These are phyloP conservation scores for Chlamydomonas eustigma DNA, from an alignment of 139 green algal species.

Conservation along the genomic window DNA sequence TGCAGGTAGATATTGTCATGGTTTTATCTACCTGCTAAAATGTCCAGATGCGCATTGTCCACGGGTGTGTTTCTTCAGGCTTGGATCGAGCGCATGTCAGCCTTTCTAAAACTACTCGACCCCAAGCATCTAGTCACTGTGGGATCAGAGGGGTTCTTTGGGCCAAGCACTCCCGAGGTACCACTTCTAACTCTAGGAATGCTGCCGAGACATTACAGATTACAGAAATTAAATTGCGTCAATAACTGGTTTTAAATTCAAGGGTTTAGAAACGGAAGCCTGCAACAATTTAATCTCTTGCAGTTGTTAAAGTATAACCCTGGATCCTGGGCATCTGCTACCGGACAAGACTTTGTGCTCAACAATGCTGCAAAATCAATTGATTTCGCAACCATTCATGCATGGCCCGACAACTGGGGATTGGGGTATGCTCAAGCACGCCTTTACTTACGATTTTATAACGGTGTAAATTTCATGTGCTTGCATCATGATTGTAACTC, in stretches of 20 bases:
- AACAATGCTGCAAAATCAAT: conserved; percentile 58
- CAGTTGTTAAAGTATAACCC: conserved; percentile 19
- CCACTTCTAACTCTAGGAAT: too few relatives aligned
- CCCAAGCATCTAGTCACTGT: conserved; percentile 51
- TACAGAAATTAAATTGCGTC: too few relatives aligned
- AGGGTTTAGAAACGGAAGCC: too few relatives aligned
- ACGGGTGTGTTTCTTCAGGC: too few relatives aligned
- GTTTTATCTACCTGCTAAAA: too few relatives aligned
- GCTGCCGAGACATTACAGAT: too few relatives aligned
- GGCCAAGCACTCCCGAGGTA: conserved; percentile 11
- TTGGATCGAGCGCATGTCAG: conserved; percentile 43
- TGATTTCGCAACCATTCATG: conserved; percentile 70
- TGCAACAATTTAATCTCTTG: too few relatives aligned
- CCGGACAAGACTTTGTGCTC: conserved; percentile 72
- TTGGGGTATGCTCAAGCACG: too few relatives aligned
- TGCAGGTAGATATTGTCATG: too few relatives aligned
- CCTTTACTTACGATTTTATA: neutral
- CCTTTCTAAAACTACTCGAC: conserved; percentile 51
- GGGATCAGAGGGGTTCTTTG: conserved; percentile 65
- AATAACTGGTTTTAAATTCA: too few relatives aligned
- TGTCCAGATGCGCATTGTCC: too few relatives aligned
- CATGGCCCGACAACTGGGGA: conserved; percentile 70
- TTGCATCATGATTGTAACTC: too few relatives aligned
- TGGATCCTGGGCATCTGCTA: conserved; percentile 44
- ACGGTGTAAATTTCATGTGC: neutral